Base-by-base conservation (phyloP, 495 filamentous ascomycete species). In the Hypoxylon fuscum region DNA sequence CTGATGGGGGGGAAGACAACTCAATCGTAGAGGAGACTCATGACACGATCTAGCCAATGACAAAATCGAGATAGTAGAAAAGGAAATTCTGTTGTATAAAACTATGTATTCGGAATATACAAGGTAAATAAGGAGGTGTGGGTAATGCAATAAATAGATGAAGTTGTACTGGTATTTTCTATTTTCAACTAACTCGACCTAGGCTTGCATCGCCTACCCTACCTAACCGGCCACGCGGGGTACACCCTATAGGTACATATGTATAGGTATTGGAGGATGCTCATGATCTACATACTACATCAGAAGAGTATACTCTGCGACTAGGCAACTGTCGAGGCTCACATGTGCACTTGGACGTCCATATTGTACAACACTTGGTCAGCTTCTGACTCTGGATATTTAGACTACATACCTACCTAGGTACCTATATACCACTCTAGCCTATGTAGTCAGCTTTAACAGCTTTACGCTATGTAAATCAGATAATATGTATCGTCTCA, bases 171-270 rank as follows among this genome's bases (percentile, higher is more conserved):
- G 15, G 31, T 55, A 32, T 45, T 60, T 46, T 22, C 45, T 32
- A 50, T 44, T 45, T 49, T 41, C 6, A 37, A 14, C 8, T 3
- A 14, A 11, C 42, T 64, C 40, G 59, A 49, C 40, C 43, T 35
- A 45, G 35, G 44, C 50, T 43, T 40, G n/a, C 29, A 38, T 37
- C 3, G 34, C 25, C 44, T 65, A 65, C 15, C 5, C 17, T 18
- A 20, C 21, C 21, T 43, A 23, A 43, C 62, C 62, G 52, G 46
- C 51, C 56, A 42, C 56, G 62, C 62, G 62, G 56, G 62, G 62
- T 66, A 52, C 23, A 57, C 52, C 32, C 49, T 51, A 55, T 51
- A 55, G 54, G 48, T 55, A 63, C 57, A 47, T 41, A 14, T 10
- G 34, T 1, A 35, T 47, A 37, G 32, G 40, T 43, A 40, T 53